Conservation (phyloP, 2,329 filamentous ascomycete species). For the Calonectria pteridis region DNA sequence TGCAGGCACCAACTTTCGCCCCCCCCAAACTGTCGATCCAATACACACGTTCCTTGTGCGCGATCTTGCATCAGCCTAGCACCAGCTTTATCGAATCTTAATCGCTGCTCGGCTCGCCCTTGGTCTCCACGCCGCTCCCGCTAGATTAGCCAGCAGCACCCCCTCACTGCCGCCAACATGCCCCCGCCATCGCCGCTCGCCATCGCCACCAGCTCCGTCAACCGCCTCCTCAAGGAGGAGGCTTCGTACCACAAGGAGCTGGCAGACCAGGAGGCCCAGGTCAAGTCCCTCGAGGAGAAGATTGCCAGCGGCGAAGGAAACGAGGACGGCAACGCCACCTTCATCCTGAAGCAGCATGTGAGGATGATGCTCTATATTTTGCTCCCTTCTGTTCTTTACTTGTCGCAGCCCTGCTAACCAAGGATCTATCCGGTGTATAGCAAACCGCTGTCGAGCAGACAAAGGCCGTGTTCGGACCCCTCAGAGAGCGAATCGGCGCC, state of each 20-base stretch:
- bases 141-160: slow-evolving; percentile 2
- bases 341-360: slow-evolving; percentile 88
- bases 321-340: slow-evolving; percentile 82
- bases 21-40: slow-evolving; percentile 17
- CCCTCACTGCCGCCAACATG: slow-evolving; percentile 64
- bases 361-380: slow-evolving; percentile 36
- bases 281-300: slow-evolving; percentile 76
- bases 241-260: slow-evolving; percentile 90
- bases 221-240: slow-evolving; percentile 92
- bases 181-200: slow-evolving; percentile 79
- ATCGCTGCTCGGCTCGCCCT: neutral
- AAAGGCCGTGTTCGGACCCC: slow-evolving; percentile 80
- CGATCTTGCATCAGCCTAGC: neutral
- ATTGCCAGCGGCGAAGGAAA: slow-evolving; percentile 61
- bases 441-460: slow-evolving; percentile 88
- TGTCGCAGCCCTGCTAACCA: slow-evolving; percentile 12
- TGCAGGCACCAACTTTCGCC: slow-evolving; percentile 37
- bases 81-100: neutral
- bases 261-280: slow-evolving; percentile 77
- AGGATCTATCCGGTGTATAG: slow-evolving; percentile 57
- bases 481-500: slow-evolving; percentile 78
- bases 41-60: neutral
- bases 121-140: neutral
- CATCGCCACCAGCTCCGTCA: slow-evolving; percentile 84
- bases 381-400: neutral